Percentiles rank a stretch among this genome's conserved stretches.
phyloP scores from a whole-genome alignment of 768 basidiomycete species.

The Boletus rex-veris region DNA sequence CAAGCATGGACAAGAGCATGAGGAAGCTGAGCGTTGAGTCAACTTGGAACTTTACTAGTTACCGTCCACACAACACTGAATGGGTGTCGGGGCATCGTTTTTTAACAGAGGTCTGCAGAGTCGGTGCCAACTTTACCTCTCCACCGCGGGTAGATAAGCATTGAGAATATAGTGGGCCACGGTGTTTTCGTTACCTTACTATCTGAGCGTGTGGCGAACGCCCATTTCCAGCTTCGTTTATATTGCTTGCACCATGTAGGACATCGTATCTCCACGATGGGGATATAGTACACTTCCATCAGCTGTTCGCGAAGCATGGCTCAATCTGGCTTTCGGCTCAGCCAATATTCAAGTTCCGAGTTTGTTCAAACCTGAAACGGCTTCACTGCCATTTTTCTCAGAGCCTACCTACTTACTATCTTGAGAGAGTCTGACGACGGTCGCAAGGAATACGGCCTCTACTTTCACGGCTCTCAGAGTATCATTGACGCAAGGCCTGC shows the following conservation, averaged over 20 bases:
- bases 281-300: no score
- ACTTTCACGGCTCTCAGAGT: constrained; percentile 22
- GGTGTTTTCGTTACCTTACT: no score
- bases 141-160: constrained; percentile 1
- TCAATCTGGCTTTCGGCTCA: constrained; percentile 19
- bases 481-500: constrained; percentile 23
- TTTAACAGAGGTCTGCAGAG: no score
- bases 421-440: not conserved
- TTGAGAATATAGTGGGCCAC: constrained; percentile 15
- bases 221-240: constrained; percentile 13
- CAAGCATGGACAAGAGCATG: no score
- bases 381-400: not conserved
- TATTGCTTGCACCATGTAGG: constrained; percentile 14
- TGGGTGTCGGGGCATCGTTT: no score
- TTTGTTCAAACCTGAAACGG: constrained; percentile 15
- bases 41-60: no score
- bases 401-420: constrained; percentile 10
- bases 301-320: constrained; percentile 20
- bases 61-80: no score
- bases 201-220: no score
- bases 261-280: constrained; percentile 3
- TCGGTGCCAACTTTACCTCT: constrained; percentile 10
- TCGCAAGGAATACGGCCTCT: constrained; percentile 16
- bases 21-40: no score
- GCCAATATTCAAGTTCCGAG: no score